phyloP scores from a whole-genome alignment of 139 green algal genomes.

The Micractinium conductrix region DNA sequence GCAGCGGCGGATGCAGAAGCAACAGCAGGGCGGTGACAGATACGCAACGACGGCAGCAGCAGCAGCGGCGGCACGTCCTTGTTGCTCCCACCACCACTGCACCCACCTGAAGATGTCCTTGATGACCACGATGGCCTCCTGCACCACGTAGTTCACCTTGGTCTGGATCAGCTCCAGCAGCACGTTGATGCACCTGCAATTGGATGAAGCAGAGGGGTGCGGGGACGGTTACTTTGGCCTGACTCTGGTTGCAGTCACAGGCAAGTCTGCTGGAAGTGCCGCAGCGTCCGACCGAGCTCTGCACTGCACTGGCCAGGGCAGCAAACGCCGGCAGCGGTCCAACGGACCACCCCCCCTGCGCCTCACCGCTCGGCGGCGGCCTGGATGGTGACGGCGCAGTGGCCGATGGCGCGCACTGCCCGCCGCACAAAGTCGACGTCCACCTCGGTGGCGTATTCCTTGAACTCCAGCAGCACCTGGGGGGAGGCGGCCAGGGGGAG shows the following conservation, averaged over 20 bases:
- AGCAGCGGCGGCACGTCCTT: too few relatives aligned
- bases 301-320: too few relatives aligned
- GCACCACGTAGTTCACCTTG: constrained; percentile 98
- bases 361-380: constrained; percentile 78
- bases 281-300: too few relatives aligned
- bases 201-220: background rate
- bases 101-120: constrained; percentile 91
- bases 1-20: too few relatives aligned
- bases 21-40: background rate
- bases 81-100: background rate
- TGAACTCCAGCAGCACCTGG: constrained; percentile 97
- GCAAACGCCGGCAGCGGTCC: too few relatives aligned
- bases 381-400: constrained; percentile 93
- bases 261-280: background rate
- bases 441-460: constrained; percentile 99
- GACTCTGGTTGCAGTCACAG: background rate
- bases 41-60: background rate
- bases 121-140: constrained; percentile 98
- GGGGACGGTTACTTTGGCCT: background rate
- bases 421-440: constrained; percentile 99
- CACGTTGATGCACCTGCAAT: constrained; percentile 90
- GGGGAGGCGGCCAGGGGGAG: background rate
- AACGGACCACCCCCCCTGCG: background rate
- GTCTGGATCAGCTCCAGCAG: constrained; percentile 97
- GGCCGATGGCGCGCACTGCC: constrained; percentile 91